Base-by-base conservation (phyloP, 2,329 filamentous ascomycete species). In the Blumeria hordei region DNA sequence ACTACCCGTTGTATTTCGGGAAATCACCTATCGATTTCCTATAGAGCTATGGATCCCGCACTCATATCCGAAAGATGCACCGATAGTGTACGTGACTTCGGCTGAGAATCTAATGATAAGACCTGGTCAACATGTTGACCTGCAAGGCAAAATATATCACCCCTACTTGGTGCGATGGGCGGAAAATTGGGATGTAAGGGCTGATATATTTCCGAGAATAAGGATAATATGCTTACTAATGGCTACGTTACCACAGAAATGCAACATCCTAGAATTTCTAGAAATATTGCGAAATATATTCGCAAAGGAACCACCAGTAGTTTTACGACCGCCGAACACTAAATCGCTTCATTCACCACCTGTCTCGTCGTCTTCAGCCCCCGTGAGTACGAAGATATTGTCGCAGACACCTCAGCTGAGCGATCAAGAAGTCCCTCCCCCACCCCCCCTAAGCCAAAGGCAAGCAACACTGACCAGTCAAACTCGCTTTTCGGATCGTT, bases 11-110 rank as follows among this genome's bases (percentile, higher is more conserved):
- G 73, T 76, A 61, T 98, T 96, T 70, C 82, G 90, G 63, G 90
- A 88, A 64, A 82, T 79, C 33, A 84, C 81, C 4, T 98, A 96
- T 69, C 78, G 86, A 60, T 96, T 96, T 63, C 92, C 92, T 21
- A 73, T 98, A 60, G 84, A 85, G 59, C 69, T 96, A 76, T 96
- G 92, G 90, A 74, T 96, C 47, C 92, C 92, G 3, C 86, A 94
- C 65, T 77, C 80, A 55, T 98, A 96, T 66, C 92, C 92, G 1
- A 75, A 78, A 58, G 86, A 94, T 63, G 75, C 87, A 0, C 92
- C 92, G 1, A 75, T 96, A 50, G 78, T 83, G 57, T 96, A 94
- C 67, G 86, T 96, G 44, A 88, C 81, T 6, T 88, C 92, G 2
- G 86, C 85, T 5, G 82, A 85, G 60, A 84, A 80, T 59, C 96